Base-by-base conservation (phyloP, 176 grass and related monocot species). In the Avena sativa region DNA sequence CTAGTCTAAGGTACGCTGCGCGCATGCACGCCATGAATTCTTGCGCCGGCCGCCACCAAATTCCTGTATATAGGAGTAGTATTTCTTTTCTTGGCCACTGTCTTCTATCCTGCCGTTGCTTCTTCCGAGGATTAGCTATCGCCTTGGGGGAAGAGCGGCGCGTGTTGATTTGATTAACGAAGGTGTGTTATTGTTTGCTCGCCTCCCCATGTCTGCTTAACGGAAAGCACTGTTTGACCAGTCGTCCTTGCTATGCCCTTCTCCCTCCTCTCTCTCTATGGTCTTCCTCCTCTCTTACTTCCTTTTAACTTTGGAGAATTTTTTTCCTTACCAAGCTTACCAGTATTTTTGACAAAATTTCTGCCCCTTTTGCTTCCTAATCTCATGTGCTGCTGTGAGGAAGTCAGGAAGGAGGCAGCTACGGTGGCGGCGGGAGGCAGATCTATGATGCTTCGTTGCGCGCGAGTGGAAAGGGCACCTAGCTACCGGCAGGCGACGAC, bases 201-300 rank as follows among this genome's bases (percentile, higher is more conserved):
- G 16, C 16, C 71, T 88, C 61, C 77, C 82, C 30, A 81, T 21
- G 51, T 38, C 52, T 85, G 86, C 52, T 91, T 81, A 78, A 91
- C 82, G 70, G 82, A 88, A 88, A 91, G 26, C 86, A 85, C 82
- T 91, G 86, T 91, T 88, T 91, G 86, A 91, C 89, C 23, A 32
- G 82, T 76, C 86, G 82, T 76, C 76, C 80, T 84, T 85, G 48
- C 85, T 71, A 21, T 47, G 60, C 30, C 63, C 25, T 36, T 30
- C 23, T 71, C 9, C 49, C 28, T 38, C 36, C 56, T 52, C 44
- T 46, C 40, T 43, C 40, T 43, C 40, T 43, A 17, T 75, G 32
- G 40, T 71, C 36, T 4, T 61, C 32, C 40, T 69, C 21, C 21
- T 52, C 63, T 66, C 49, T 76, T 58, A 10, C 17, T 59, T 14